Conservation (phyloP, 306 rosid genomes). For the Cajanus cajan region DNA sequence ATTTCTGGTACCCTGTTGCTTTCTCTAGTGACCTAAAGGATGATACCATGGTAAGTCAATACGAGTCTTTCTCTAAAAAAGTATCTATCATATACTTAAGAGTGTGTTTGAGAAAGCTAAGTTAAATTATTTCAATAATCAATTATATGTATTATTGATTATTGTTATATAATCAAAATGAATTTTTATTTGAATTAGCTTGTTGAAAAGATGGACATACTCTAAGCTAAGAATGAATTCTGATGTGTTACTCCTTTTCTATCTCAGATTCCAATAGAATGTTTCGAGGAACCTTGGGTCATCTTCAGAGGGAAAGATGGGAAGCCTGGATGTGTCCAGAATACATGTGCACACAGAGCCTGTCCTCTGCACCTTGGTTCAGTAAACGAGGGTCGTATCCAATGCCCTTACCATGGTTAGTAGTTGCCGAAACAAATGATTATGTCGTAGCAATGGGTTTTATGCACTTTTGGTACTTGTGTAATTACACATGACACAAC, state of each 20-base stretch:
- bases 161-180: too few species aligned
- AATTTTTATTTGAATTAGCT: too few species aligned
- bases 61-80: not conserved
- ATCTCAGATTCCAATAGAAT: slow-evolving; percentile 89
- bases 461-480: not conserved
- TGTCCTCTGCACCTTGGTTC: slow-evolving; percentile 97
- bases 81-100: not conserved
- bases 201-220: not conserved
- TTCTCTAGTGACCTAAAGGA: slow-evolving; percentile 74
- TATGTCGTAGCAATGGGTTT: not conserved
- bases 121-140: too few species aligned
- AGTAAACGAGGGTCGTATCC: slow-evolving; percentile 86
- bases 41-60: slow-evolving; percentile 77
- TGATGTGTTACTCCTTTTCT: slow-evolving; percentile 26
- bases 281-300: slow-evolving; percentile 96
- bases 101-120: too few species aligned
- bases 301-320: slow-evolving; percentile 93
- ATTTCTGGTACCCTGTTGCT: slow-evolving; percentile 98
- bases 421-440: slow-evolving; percentile 2
- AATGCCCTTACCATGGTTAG: slow-evolving; percentile 96
- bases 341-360: slow-evolving; percentile 98
- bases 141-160: too few species aligned
- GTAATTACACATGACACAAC: not conserved
- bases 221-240: slow-evolving; percentile 17
- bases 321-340: slow-evolving; percentile 89